Evolutionary conservation across 148 eudicot genomes (phyloP).

Genomic region (Beta vulgaris): DNA sequence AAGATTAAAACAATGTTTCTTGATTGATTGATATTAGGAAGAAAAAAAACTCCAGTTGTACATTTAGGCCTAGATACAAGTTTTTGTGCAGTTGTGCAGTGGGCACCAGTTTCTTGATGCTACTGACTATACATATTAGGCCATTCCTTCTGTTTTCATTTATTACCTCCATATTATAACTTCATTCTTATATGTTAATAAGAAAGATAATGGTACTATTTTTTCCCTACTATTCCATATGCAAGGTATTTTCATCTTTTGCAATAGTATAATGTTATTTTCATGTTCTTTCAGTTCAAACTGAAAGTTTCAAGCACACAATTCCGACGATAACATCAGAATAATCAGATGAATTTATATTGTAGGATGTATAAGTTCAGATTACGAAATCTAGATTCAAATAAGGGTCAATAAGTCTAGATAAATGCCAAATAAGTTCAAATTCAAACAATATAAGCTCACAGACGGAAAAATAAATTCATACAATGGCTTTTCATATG

Average conservation of each 20-base stretch:
- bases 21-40: slow-evolving; percentile 9
- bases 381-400: too few relatives aligned
- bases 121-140: background rate
- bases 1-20: slow-evolving; percentile 13
- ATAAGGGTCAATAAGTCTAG: too few relatives aligned
- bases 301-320: background rate
- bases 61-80: slow-evolving; percentile 3
- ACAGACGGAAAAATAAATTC: too few relatives aligned
- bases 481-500: too few relatives aligned
- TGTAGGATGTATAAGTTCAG: too few relatives aligned
- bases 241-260: background rate
- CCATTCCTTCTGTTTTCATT: background rate
- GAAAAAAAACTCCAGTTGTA: too few relatives aligned
- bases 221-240: background rate
- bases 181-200: background rate
- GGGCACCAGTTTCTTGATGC: background rate
- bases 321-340: background rate
- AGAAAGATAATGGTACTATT: background rate
- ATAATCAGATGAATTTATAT: background rate
- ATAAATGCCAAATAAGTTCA: too few relatives aligned
- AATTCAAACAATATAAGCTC: too few relatives aligned
- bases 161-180: background rate
- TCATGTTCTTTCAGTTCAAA: too few relatives aligned
- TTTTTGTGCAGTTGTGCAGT: background rate
- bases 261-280: too few relatives aligned